These are phyloP conservation scores for Pezicula carpinea DNA, from an alignment of 2,329 filamentous ascomycete species.

Conservation along the genomic window DNA sequence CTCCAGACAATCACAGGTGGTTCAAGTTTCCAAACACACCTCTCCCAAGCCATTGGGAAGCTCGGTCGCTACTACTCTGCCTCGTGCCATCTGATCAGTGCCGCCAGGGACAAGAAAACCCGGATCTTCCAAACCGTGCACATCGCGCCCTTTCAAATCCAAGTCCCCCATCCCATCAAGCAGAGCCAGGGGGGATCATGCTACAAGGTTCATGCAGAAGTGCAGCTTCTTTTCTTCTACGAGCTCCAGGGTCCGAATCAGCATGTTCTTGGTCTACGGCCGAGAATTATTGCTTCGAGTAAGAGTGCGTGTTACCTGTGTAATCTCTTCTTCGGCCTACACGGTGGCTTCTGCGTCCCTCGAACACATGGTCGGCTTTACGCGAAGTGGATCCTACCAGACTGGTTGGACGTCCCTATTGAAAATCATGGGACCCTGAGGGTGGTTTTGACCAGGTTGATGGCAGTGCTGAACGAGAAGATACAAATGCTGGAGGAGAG, in stretches of 20 bases:
- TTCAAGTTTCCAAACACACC: slow-evolving; percentile 12
- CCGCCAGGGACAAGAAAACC: slow-evolving; percentile 17
- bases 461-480: slow-evolving; percentile 10
- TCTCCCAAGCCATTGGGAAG: slow-evolving; percentile 25
- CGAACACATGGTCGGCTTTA: slow-evolving; percentile 41
- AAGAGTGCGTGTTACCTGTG: slow-evolving; percentile 49
- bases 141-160: slow-evolving; percentile 16
- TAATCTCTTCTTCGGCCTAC: slow-evolving; percentile 39
- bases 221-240: slow-evolving; percentile 43
- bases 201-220: slow-evolving; percentile 43
- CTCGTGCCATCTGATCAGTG: slow-evolving; percentile 21
- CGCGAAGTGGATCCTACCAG: slow-evolving; percentile 39
- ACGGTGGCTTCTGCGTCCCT: slow-evolving; percentile 37
- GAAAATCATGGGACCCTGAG: slow-evolving; percentile 6
- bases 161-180: slow-evolving; percentile 6
- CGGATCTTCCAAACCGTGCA: slow-evolving; percentile 20
- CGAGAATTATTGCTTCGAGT: slow-evolving; percentile 42
- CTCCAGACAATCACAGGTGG: slow-evolving; percentile 4
- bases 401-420: slow-evolving; percentile 17
- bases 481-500: slow-evolving; percentile 4
- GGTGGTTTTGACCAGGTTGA: slow-evolving; percentile 5
- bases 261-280: too few species aligned
- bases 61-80: slow-evolving; percentile 26
- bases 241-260: slow-evolving; percentile 27
- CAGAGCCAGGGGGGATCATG: too few species aligned